Evolutionary conservation across 345 rosid genomes (phyloP), one percentile per base, ranked within the genome.

Genomic region (Laguncularia racemosa): DNA sequence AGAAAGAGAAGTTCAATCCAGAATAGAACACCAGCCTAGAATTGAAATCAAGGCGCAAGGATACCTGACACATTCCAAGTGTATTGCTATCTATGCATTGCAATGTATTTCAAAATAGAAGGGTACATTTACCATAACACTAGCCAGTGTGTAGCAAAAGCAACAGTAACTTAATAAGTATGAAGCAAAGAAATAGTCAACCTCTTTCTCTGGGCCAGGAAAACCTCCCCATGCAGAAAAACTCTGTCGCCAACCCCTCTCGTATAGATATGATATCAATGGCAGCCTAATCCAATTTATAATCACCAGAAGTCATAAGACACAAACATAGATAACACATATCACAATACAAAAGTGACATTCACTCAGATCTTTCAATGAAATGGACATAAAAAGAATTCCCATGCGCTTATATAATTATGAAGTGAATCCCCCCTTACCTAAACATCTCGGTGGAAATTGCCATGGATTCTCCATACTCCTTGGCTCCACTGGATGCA

Each of bases 211-310:
- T 20, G 81, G 87, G 56, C 97, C 96, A 18, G 96, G 97, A 69
- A 85, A 90, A 40, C 97, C 91, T 58, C 78, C 88, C 83, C 77
- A 81, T 18, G 71, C 8, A 19, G 56, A 49, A 60, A 87, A 87
- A 66, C 68, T 83, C 75, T 90, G 97, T 69, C 93, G 87, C 97
- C 97, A 87, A 55, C 97, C 97, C 64, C 96, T 80, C 73, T 90
- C 96, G 33, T 90, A 90, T 53, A 90, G 81, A 66, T 71, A 86
- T 0, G 97, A 83, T 47, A 90, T 68, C 59, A 87, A 20, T 0
- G 77, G 88, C 67, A 57, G 45, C 77, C 97, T 86, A 71, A 56
- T 61, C 46, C 67, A 55, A 69, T 46, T 57, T 16, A 44, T 12
- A 57, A 14, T 28, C 51, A 57, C 15, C 12, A 0, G 20, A 46